Percentiles rank a stretch among this genome's conserved stretches.
Conservation (phyloP, 768 basidiomycete species). For the Leccinum subtestaceum region DNA sequence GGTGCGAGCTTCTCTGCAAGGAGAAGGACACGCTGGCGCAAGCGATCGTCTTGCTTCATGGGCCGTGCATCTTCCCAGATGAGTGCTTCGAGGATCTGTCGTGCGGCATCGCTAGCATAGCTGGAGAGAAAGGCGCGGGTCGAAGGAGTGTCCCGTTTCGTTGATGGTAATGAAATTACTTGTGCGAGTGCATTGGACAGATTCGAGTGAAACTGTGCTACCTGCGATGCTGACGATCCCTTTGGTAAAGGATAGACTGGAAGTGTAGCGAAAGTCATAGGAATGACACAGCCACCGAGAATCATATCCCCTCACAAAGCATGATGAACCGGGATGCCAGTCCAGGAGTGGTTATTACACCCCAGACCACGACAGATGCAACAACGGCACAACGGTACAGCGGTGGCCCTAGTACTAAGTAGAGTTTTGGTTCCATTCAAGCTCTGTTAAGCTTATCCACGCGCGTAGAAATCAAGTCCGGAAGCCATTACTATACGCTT, state of each 20-base stretch:
- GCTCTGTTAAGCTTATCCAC: too few species aligned
- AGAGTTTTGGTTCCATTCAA: too few species aligned
- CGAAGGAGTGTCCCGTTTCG: conserved; percentile 45
- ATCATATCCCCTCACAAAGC: too few species aligned
- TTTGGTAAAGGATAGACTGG: conserved; percentile 59
- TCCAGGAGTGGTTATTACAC: too few species aligned
- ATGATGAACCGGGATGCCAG: too few species aligned
- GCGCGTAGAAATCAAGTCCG: too few species aligned
- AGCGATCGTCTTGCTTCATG: conserved; percentile 39
- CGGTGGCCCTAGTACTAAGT: too few species aligned
- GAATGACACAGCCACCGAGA: neutral
- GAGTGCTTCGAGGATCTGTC: conserved; percentile 48
- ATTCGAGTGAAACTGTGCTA: conserved; percentile 44
- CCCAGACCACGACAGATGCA: too few species aligned
- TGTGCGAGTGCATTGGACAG: conserved; percentile 48
- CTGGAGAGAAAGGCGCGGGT: conserved; percentile 51
- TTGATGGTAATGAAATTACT: conserved; percentile 46
- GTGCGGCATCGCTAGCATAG: conserved; percentile 57
- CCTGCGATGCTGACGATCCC: conserved; percentile 50
- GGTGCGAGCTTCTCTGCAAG: conserved; percentile 56
- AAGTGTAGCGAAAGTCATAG: conserved; percentile 36
- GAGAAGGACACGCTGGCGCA: conserved; percentile 48
- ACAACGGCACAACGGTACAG: too few species aligned
- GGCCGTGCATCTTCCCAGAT: conserved; percentile 49
- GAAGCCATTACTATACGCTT: too few species aligned